phyloP scores from a whole-genome alignment of 1,139 yeast genomes.

The Suhomyces wounanorum region DNA sequence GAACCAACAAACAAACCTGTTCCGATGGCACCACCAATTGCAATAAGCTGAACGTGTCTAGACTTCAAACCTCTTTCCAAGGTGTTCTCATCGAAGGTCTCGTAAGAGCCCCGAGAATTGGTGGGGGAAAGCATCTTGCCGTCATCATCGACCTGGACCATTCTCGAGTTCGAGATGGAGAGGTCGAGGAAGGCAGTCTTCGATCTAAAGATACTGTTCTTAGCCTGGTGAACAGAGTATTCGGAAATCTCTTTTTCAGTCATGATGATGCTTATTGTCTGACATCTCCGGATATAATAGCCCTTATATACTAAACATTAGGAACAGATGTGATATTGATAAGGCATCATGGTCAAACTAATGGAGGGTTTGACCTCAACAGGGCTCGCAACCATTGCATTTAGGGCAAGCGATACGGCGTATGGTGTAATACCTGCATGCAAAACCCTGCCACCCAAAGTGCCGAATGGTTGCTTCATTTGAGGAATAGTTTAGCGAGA shows the following conservation, averaged over 20 bases:
- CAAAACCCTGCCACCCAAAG: neutral
- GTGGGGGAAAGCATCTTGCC: slow-evolving; percentile 30
- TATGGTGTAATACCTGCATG: neutral
- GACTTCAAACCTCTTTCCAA: slow-evolving; percentile 41
- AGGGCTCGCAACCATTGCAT: neutral
- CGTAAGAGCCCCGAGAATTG: slow-evolving; percentile 22
- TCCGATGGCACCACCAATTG: slow-evolving; percentile 45
- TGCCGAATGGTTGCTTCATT: neutral
- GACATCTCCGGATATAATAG: neutral
- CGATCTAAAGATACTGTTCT: slow-evolving; percentile 14
- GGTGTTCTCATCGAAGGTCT: slow-evolving; percentile 20
- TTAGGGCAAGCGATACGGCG: neutral
- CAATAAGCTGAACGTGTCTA: slow-evolving; percentile 41
- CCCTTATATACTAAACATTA: neutral
- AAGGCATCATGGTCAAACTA: neutral
- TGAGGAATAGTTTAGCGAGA: slow-evolving; percentile 2
- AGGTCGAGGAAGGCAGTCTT: slow-evolving; percentile 28
- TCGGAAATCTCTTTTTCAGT: neutral
- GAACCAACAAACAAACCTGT: slow-evolving; percentile 50
- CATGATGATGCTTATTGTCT: neutral
- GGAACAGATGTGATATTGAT: neutral
- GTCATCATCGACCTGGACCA: slow-evolving; percentile 33
- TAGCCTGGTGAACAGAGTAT: slow-evolving; percentile 1
- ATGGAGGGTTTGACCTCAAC: neutral
- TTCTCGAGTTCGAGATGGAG: slow-evolving; percentile 36